Conservation (phyloP, 345 rosid genomes). For the Clausena lansium region DNA sequence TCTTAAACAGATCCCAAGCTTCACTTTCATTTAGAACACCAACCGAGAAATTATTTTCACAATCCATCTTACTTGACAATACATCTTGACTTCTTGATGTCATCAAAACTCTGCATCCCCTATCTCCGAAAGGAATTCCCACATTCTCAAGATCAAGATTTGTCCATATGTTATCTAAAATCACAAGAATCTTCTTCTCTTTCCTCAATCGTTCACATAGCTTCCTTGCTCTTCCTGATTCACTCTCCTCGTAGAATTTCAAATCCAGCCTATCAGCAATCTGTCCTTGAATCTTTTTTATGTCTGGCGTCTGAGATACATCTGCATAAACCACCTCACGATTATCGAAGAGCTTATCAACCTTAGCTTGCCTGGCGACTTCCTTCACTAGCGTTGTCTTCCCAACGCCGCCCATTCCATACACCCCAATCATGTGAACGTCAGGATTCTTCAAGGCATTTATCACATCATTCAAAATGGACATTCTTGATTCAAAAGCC, state of each 20-base stretch:
- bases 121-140: slow-evolving; percentile 28
- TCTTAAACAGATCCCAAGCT: slow-evolving; percentile 29
- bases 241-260: neutral
- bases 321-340: neutral
- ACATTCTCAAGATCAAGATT: slow-evolving; percentile 17
- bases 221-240: neutral
- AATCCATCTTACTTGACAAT: slow-evolving; percentile 13
- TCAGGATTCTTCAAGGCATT: neutral
- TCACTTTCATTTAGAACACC: slow-evolving; percentile 14
- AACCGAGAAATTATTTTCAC: slow-evolving; percentile 6
- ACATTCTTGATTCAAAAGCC: neutral
- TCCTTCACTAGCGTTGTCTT: neutral
- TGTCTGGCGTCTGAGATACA: slow-evolving; percentile 5
- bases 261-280: slow-evolving; percentile 18
- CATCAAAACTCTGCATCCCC: slow-evolving; percentile 28
- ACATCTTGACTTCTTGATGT: slow-evolving; percentile 15
- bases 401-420: neutral
- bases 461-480: neutral
- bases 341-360: neutral
- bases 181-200: neutral
- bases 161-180: slow-evolving; percentile 27
- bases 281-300: slow-evolving; percentile 22
- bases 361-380: neutral
- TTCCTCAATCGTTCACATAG: slow-evolving; percentile 9
- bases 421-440: neutral